Base-by-base conservation (phyloP, 2,329 filamentous ascomycete genomes). In the Trichoderma sp. region DNA sequence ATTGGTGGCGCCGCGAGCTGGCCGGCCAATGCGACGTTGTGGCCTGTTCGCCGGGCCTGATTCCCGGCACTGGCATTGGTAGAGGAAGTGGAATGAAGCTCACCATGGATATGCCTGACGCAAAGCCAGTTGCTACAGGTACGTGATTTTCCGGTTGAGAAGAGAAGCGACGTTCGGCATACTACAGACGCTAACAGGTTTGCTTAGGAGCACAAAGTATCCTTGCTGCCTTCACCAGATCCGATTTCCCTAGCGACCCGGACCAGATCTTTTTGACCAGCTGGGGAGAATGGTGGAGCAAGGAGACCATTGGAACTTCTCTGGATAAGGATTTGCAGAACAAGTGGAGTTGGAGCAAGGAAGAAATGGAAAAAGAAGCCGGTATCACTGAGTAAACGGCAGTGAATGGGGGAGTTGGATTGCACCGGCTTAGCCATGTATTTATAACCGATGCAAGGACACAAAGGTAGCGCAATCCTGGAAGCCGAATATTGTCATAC, bases 1-100 rank as follows among this genome's bases (percentile, higher is more conserved):
- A 87, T 59, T 87, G 84, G 84, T 87, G 85, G 86, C 84, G 84
- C 2, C 84, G 85, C 4, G 78, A 86, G 71, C 80, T 87, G n/a
- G 68, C 72, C 0, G 82, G 77, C 29, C 76, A 78, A 31, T 83
- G 81, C 73, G 72, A 76, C 5, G 82, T 87, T 24, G 80, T 87
- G 5, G 85, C 85, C 13, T 85, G 86, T 6, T 87, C 85, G 10
- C 85, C 86, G 0, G 86, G 86, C 0, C 72, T 87, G 4, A 82
- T 87, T 47, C 85, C 85, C 1, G 72, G 73, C n/a, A 87, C 85
- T 0, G 81, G 81, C 0, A 76, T 87, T 19, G 74, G 74, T 10
- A 73, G 72, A 14, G 75, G 73, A 3, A 73, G 72, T 13, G 76
- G 73, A 3, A 69, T 81, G 27, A 73, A 73, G 16, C 21, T 81